phyloP scores from a whole-genome alignment of 1,284 basidiomycete species.

The Caloboletus firmus region DNA sequence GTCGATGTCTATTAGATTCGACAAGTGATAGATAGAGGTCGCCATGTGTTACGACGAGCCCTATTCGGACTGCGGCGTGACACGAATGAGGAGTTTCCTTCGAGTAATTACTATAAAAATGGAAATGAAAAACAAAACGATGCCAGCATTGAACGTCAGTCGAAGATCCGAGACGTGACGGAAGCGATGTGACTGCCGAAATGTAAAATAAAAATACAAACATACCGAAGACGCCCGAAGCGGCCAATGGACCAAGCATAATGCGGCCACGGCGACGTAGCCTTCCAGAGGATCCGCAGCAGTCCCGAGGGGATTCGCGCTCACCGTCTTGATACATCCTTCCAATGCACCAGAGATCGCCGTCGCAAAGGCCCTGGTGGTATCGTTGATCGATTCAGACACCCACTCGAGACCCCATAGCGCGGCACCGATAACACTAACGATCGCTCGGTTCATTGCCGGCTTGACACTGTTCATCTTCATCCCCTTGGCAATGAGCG shows the following conservation, averaged over 20 bases:
- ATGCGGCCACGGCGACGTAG: constrained; percentile 74
- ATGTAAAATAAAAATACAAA: constrained; percentile 14
- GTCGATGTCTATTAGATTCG: too few species aligned
- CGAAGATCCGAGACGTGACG: background rate
- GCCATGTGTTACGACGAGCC: too few species aligned
- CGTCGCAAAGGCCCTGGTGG: constrained; percentile 49
- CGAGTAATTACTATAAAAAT: too few species aligned
- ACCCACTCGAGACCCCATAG: constrained; percentile 41
- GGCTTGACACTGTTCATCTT: constrained; percentile 64
- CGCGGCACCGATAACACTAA: constrained; percentile 51
- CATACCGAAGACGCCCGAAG: constrained; percentile 54
- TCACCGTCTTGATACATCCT: constrained; percentile 63
- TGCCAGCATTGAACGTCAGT: constrained; percentile 8
- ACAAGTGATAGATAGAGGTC: too few species aligned
- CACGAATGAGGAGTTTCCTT: too few species aligned
- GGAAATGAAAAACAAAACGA: background rate
- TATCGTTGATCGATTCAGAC: constrained; percentile 33
- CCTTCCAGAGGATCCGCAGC: constrained; percentile 76
- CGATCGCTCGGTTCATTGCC: constrained; percentile 51
- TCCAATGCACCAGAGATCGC: constrained; percentile 65
- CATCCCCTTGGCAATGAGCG: constrained; percentile 65
- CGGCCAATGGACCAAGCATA: constrained; percentile 61
- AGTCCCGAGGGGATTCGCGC: constrained; percentile 56
- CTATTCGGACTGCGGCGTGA: too few species aligned
- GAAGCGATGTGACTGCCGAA: constrained; percentile 1